Evolutionary conservation across 129 eudicot genomes (phyloP), one percentile per base, ranked within the genome.

Genomic region (Mikania micrantha): DNA sequence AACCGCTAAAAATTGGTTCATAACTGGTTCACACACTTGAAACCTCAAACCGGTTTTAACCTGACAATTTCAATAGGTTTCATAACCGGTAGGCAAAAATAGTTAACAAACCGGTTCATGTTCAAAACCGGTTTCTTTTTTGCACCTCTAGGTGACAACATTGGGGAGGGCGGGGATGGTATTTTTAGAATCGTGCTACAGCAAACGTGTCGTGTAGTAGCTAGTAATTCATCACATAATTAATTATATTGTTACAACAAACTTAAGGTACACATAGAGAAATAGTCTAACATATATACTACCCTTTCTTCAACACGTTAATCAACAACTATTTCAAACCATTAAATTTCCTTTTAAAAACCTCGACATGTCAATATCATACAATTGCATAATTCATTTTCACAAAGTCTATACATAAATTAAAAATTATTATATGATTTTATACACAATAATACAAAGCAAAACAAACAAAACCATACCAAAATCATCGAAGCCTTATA

Each of bases 401-500:
- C 11, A 39, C 11, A 39, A 39, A 39, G 11, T 39, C 44, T 42
- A 42, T 42, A 15, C 2, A 42, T 2, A 9, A 0, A 9, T 53
- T 7, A 10, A 24, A 21, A 21, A 53, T 22, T 10, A 11, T 24
- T 8, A 8, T n/a, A 8, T 10, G 13, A 44, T n/a, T n/a, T n/a
- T n/a, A n/a, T n/a, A n/a, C n/a, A n/a, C n/a, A n/a, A n/a, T n/a
- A 10, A 22, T 24, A 53, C 60, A 53, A 10, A 53, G 9, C n/a
- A n/a, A n/a, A n/a, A 4, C 10, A 50, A 53, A 21, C 60, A 53
- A 53, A 53, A 9, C n/a, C 16, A 53, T 25, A 53, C 60, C 17
- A 53, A 24, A 22, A 53, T 53, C 60, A 53, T 53, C 34, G 60
- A 53, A 53, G 58, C 58, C 20, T 50, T n/a, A n/a, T n/a, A n/a